Percentiles rank a stretch among this genome's conserved stretches.
These are phyloP conservation scores for Jamesozyma lodderae DNA, from an alignment of 805 yeast genomes.

Conservation along the genomic window DNA sequence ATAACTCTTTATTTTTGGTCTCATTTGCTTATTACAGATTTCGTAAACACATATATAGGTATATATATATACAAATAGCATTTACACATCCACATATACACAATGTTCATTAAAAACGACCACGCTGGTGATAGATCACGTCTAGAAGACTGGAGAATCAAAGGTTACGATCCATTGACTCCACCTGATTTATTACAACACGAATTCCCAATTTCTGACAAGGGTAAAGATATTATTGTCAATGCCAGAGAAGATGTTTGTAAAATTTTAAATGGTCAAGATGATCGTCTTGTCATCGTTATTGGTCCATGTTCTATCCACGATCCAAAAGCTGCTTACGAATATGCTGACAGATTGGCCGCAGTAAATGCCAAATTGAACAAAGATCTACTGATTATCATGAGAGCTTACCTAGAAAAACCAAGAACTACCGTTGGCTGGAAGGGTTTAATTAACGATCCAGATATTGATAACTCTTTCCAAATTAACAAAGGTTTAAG, in stretches of 20 bases:
- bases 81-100: not conserved
- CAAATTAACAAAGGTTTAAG: slow-evolving; percentile 91
- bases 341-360: slow-evolving; percentile 64
- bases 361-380: slow-evolving; percentile 51
- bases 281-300: slow-evolving; percentile 79
- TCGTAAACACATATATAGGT: no score
- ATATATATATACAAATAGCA: no score
- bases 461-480: slow-evolving; percentile 88
- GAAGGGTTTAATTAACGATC: slow-evolving; percentile 97
- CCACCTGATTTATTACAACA: slow-evolving; percentile 89
- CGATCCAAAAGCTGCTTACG: slow-evolving; percentile 86
- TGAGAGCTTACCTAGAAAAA: slow-evolving; percentile 97
- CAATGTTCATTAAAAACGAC: slow-evolving; percentile 78
- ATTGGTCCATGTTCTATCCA: slow-evolving; percentile 98
- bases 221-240: slow-evolving; percentile 53
- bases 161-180: slow-evolving; percentile 91
- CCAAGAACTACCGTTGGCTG: slow-evolving; percentile 99
- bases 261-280: slow-evolving; percentile 66
- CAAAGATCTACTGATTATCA: slow-evolving; percentile 73
- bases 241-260: slow-evolving; percentile 70
- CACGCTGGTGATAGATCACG: slow-evolving; percentile 76
- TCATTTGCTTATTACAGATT: no score
- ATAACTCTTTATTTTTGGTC: no score
- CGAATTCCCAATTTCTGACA: slow-evolving; percentile 61
- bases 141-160: slow-evolving; percentile 67